Base-by-base conservation (phyloP, 106 monocot species). In the Dioscorea alata region DNA sequence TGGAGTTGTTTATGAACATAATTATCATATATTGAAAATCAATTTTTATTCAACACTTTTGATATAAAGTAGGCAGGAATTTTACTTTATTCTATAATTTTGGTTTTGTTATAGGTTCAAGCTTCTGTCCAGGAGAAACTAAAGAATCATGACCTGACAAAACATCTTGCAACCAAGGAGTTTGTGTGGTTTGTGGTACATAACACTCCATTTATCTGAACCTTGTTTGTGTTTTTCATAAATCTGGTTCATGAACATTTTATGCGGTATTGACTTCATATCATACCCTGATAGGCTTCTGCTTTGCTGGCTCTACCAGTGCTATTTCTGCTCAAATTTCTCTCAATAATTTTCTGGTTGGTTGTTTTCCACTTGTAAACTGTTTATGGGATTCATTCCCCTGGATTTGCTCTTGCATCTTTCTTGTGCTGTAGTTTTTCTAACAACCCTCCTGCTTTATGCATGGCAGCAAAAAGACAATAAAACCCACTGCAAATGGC, bases 301-400 rank as follows among this genome's bases (percentile, higher is more conserved):
- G 92, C 81, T 69, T 58, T 69, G 65, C 72, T 88, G 71, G 83
- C 79, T 18, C 50, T 86, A 56, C 88, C 92, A 2, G 59, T 88
- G 12, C 85, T 83, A 67, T 23, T 79, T 13, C 52, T 69, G 14
- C 78, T 74, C 80, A 65, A 17, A 50, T 32, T 88, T 19, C 59
- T 86, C 32, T 68, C 70, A 17, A 28, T 63, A 1, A 61, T 74
- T 52, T 76, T 76, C 51, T 21, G 86, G 86, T 86, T 49, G 57
- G 70, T 78, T 23, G 28, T 22, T 20, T 59, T 64, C 14, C 6
- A 51, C 52, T 12, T 28, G 35, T 2, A 57, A 8, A 59, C 42
- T 8, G 12, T 20, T 48, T 6, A 28, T 13, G 12, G 17, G 25
- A 14, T 50, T 16, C 18, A n/a, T 21, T 63, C 23, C 57, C 22